Evolutionary conservation across 192 early-diverging fungal species (phyloP).

Genomic region (Physocladia obscura): DNA sequence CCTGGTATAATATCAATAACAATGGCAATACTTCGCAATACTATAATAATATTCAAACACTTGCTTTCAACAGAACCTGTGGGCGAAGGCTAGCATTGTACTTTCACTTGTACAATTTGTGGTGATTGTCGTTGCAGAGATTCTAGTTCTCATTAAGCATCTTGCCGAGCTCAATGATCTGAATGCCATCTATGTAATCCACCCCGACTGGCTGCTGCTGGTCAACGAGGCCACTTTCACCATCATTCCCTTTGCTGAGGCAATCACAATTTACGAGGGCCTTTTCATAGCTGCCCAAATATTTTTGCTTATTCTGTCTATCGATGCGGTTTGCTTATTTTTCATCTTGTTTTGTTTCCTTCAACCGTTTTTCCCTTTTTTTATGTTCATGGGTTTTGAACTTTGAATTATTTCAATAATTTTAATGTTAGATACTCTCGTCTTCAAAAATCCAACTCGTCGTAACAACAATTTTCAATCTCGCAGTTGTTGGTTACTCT

Average conservation of each 20-base stretch:
- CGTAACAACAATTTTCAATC: constrained; percentile 46
- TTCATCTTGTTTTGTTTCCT: too few relatives aligned
- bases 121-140: constrained; percentile 28
- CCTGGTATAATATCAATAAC: too few relatives aligned
- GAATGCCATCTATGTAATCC: not conserved
- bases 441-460: constrained; percentile 53
- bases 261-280: constrained; percentile 47
- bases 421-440: constrained; percentile 26
- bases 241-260: constrained; percentile 8
- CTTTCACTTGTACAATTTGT: constrained; percentile 39
- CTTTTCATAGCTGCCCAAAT: constrained; percentile 44
- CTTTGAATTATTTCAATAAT: too few relatives aligned
- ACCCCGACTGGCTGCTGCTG: constrained; percentile 7
- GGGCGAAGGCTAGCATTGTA: constrained; percentile 43
- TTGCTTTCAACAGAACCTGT: too few relatives aligned
- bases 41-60: too few relatives aligned
- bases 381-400: too few relatives aligned
- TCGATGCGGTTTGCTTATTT: constrained; percentile 44
- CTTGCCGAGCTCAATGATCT: not conserved
- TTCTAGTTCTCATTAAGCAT: not conserved
- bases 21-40: too few relatives aligned
- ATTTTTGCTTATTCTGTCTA: constrained; percentile 45
- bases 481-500: constrained; percentile 41
- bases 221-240: not conserved
- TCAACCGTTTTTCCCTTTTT: too few relatives aligned